Percentiles rank a stretch among this genome's conserved stretches.
These are phyloP conservation scores for barrel medic (Medicago truncatula) DNA, from an alignment of 306 rosid species.

Conservation along the genomic window MtrunA17r5.0-ANR NC_053048.1:30167501-30168000, in stretches of 20 bases:
- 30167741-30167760: neutral
- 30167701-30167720: neutral
- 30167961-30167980: conserved; percentile 25
- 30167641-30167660: neutral
- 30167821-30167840: neutral
- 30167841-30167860: too few relatives aligned
- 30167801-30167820: neutral
- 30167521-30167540: conserved; percentile 19
- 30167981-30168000: conserved; percentile 34
- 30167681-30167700: neutral
- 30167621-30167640: neutral
- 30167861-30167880: too few relatives aligned
- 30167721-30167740: neutral
- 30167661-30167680: neutral
- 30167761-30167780: neutral
- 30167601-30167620: neutral
- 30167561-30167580: too few relatives aligned
- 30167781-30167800: neutral
- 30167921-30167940: conserved; percentile 40
- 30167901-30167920: neutral
- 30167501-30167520: neutral
- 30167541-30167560: conserved; percentile 13
- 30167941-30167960: conserved; percentile 23
- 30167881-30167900: too few relatives aligned
- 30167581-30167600: neutral